Evolutionary conservation across 2,329 filamentous ascomycete genomes (phyloP).

Genomic region (Aspergillus uvarum): DNA sequence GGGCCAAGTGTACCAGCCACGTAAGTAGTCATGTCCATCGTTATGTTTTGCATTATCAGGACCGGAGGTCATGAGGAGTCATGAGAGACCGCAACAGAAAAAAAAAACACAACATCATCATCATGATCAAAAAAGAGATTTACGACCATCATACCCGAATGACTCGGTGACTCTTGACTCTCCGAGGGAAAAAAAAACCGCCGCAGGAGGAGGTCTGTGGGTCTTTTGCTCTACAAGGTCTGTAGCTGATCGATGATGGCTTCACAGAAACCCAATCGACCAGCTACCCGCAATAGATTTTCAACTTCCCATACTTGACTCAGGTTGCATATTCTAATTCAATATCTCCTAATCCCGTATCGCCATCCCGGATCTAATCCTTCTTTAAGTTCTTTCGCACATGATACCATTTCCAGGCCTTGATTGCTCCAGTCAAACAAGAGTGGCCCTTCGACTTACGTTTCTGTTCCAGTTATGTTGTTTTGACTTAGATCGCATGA

Average conservation of each 20-base stretch:
- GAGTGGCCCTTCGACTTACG: constrained; percentile 31
- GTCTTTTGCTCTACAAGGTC: constrained; percentile 22
- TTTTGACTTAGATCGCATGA: constrained; percentile 27
- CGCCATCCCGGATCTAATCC: constrained; percentile 34
- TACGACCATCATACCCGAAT: constrained; percentile 13
- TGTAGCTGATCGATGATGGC: constrained; percentile 34
- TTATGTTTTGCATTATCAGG: constrained; percentile 23
- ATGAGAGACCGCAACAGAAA: constrained; percentile 16
- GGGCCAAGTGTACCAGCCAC: constrained; percentile 52
- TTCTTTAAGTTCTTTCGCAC: constrained; percentile 28
- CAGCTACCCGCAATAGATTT: constrained; percentile 39
- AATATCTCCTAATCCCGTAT: constrained; percentile 36
- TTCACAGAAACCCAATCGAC: constrained; percentile 38
- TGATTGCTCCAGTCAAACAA: constrained; percentile 30
- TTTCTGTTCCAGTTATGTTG: constrained; percentile 24
- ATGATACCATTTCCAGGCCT: constrained; percentile 40
- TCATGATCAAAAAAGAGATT: constrained; percentile 6
- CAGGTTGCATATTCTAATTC: constrained; percentile 33
- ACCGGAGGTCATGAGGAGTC: constrained; percentile 18
- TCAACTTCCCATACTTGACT: constrained; percentile 23
- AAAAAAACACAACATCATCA: constrained; percentile 3
- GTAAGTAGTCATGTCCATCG: constrained; percentile 42
- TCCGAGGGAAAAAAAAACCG: constrained; percentile 8
- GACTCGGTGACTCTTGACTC: not conserved
- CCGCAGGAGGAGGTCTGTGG: constrained; percentile 18